Evolutionary conservation across 225 moss, liverwort and hornwort genomes (phyloP), one percentile per base, ranked within the genome.

Genomic region (Physcomitrium patens): DNA sequence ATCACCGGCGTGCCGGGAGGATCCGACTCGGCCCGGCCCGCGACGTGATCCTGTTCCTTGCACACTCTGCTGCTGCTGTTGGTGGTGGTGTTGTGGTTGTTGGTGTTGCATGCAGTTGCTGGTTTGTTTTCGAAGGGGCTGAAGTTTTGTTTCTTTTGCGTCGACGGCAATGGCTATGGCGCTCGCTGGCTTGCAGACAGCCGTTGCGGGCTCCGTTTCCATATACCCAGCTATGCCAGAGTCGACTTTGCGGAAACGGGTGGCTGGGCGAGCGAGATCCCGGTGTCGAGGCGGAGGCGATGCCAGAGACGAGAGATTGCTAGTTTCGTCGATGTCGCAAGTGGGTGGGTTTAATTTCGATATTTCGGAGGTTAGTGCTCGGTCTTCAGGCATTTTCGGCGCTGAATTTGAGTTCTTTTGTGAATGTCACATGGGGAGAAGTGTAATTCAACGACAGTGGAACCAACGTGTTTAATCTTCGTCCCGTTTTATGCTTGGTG

Each of bases 141-240:
- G 2, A 37, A 37, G 31, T 37, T n/a, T n/a, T n/a, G n/a, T n/a
- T n/a, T 37, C 31, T 37, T n/a, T 61, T 60, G 72, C 72, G 42
- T 14, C 72, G 57, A 67, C 59, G 0, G 59, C 22, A 48, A 60
- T 14, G 78, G 72, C 78, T 26, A 78, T 78, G 78, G 78, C 78
- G 66, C 59, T 66, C 5, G 22, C 47, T 3, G 56, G 20, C 41
- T 9, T 65, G 58, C 42, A 49, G 22, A 49, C 68, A 31, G 17
- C 77, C 0, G 65, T 20, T 55, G 9, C 3, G 22, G 0, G 43
- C 48, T 49, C 27, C 16, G 9, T 46, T 5, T 72, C 78, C 1
- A 7, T 59, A 0, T 43, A 50, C 51, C 54, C 51, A 7, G 7
- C 52, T 9, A 0, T 19, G 1, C 27, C 60, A 27, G 60, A 72